Percentiles rank a stretch among this genome's conserved stretches.
These are phyloP conservation scores for Penicillium verhagenii DNA, from an alignment of 495 filamentous ascomycete species.

Conservation along the genomic window DNA sequence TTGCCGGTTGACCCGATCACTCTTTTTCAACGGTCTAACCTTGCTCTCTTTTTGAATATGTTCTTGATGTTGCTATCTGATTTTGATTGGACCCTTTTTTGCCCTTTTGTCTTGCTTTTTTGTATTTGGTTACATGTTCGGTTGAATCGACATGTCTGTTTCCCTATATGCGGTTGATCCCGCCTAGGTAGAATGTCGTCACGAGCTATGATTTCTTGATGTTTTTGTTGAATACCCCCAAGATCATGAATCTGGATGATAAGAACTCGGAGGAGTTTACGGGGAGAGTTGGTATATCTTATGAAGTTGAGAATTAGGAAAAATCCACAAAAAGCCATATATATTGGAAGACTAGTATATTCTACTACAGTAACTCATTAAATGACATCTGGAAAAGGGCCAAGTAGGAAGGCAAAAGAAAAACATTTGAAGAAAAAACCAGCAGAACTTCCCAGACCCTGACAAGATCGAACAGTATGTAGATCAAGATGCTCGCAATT, in stretches of 20 bases:
- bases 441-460: neutral
- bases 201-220: slow-evolving; percentile 31
- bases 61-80: slow-evolving; percentile 12
- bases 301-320: slow-evolving; percentile 15
- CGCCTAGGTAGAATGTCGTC: slow-evolving; percentile 25
- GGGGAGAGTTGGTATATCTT: slow-evolving; percentile 19
- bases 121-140: slow-evolving; percentile 24
- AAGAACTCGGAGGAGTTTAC: slow-evolving; percentile 10
- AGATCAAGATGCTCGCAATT: too few species aligned
- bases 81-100: slow-evolving; percentile 13
- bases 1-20: slow-evolving; percentile 33
- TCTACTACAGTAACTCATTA: too few species aligned
- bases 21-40: slow-evolving; percentile 14
- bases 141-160: slow-evolving; percentile 33
- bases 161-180: slow-evolving; percentile 18
- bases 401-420: too few species aligned
- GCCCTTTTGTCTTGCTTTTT: slow-evolving; percentile 6
- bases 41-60: slow-evolving; percentile 12
- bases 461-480: too few species aligned
- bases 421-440: neutral
- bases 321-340: neutral
- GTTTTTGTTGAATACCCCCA: slow-evolving; percentile 26
- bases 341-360: neutral
- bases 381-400: too few species aligned
- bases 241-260: slow-evolving; percentile 8